Evolutionary conservation across 2,329 filamentous ascomycete genomes (phyloP).

Genomic region (Epichloe sp.): DNA sequence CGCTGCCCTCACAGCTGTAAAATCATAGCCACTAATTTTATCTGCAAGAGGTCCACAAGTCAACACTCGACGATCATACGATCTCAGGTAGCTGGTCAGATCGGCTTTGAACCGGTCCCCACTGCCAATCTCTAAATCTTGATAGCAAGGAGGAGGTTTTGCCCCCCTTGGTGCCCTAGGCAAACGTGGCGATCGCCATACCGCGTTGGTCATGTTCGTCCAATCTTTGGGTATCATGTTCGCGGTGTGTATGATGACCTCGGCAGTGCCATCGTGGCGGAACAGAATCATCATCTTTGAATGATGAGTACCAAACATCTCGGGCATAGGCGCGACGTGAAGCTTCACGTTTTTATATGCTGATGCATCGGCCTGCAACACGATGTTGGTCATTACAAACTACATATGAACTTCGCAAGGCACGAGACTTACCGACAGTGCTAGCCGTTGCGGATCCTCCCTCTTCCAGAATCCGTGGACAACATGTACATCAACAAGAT

Average conservation of each 20-base stretch:
- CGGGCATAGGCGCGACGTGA: constrained; percentile 65
- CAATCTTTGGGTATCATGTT: constrained; percentile 87
- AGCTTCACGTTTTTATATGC: constrained; percentile 55
- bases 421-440: constrained; percentile 37
- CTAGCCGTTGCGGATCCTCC: constrained; percentile 46
- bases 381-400: neutral
- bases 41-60: constrained; percentile 42
- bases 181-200: constrained; percentile 65
- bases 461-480: constrained; percentile 53
- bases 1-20: constrained; percentile 52
- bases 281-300: constrained; percentile 80
- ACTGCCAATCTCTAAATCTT: constrained; percentile 30
- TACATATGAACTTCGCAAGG: neutral
- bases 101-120: constrained; percentile 65
- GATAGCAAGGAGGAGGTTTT: neutral
- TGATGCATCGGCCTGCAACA: constrained; percentile 25
- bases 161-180: constrained; percentile 26
- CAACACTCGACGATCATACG: constrained; percentile 48
- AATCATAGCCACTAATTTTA: constrained; percentile 52
- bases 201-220: constrained; percentile 75
- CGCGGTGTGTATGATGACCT: constrained; percentile 76
- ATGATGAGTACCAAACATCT: constrained; percentile 76
- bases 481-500: constrained; percentile 38
- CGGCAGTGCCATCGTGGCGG: constrained; percentile 60
- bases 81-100: constrained; percentile 56